Evolutionary conservation across 2,329 filamentous ascomycete genomes (phyloP), one percentile per base, ranked within the genome.

Genomic region (Pestalotiopsis sp.): DNA sequence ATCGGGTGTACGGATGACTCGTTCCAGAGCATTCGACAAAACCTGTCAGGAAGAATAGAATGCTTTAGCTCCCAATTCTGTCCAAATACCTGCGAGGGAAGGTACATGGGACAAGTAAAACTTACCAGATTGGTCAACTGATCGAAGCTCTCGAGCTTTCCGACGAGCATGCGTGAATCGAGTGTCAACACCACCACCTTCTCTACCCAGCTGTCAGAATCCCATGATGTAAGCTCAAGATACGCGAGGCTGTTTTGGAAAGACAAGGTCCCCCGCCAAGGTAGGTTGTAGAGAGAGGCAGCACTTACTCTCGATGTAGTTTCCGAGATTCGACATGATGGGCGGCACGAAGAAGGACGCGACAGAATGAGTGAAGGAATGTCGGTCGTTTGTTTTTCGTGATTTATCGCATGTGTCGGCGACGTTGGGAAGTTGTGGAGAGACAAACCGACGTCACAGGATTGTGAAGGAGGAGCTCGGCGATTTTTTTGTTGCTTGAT

Each of bases 121-220:
- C 83, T 70, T 81, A 91, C 89, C 71, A 99, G 84, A 81, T 99
- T 99, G 73, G 96, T 98, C 76, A 92, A 90, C 81, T 97, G 91
- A 80, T 99, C 96, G 78, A 92, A 94, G 59, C 93, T 93, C 63
- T 95, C 85, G 66, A 99, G 89, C 2, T 87, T 95, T 69, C 96
- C 96, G 70, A 93, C 87, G 25, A 95, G 84, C 61, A 93, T 97
- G 75, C 95, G 91, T 65, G 95, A 96, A 82, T 98, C 96, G 74
- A 93, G 92, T 36, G 96, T 98, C 72, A 98, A 89, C 77, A 98
- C 92, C 69, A 95, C 87, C 75, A 98, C 93, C 81, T 94, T 97
- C 83, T 97, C 96, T 98, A 77, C 58, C 70, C 41, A 68, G 73
- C 71, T 79, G 76, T 81, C 73, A 81, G 78, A 72, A 58, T 25